phyloP scores from a whole-genome alignment of 352 stramenopile species.

The Thraustochytrium striatum region DNA sequence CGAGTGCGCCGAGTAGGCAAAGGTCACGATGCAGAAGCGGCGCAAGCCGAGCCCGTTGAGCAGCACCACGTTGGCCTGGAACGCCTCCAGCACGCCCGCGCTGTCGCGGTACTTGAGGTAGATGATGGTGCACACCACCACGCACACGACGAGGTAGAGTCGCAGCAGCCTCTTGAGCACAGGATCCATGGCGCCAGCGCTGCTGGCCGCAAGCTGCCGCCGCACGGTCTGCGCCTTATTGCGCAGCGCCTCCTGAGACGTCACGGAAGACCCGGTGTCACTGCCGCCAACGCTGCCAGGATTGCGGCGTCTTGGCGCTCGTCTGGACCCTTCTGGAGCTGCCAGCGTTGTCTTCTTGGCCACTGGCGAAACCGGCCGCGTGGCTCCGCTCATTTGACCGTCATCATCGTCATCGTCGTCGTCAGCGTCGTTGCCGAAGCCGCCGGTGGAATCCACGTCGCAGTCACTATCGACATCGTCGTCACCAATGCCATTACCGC shows the following conservation, averaged over 20 bases:
- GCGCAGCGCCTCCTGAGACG: background rate
- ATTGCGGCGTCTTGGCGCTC: too few species aligned
- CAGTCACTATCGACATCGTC: too few species aligned
- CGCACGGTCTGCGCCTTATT: conserved; percentile 8
- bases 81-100: background rate
- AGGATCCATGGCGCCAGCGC: conserved; percentile 12
- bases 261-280: too few species aligned
- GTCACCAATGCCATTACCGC: too few species aligned
- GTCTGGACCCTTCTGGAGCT: too few species aligned
- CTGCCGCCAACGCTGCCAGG: too few species aligned
- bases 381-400: too few species aligned
- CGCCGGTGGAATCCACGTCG: too few species aligned
- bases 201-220: background rate
- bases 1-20: conserved; percentile 6
- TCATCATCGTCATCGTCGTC: too few species aligned
- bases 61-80: background rate
- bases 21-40: background rate
- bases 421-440: too few species aligned
- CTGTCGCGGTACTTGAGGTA: background rate
- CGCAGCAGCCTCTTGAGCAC: background rate
- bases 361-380: too few species aligned
- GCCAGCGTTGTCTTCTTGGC: too few species aligned
- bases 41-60: background rate
- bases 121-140: background rate
- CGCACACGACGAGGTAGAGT: background rate